These are phyloP conservation scores for Dorcoceras hygrometricum DNA, from an alignment of 257 asterid genomes.

Conservation along the genomic window DNA sequence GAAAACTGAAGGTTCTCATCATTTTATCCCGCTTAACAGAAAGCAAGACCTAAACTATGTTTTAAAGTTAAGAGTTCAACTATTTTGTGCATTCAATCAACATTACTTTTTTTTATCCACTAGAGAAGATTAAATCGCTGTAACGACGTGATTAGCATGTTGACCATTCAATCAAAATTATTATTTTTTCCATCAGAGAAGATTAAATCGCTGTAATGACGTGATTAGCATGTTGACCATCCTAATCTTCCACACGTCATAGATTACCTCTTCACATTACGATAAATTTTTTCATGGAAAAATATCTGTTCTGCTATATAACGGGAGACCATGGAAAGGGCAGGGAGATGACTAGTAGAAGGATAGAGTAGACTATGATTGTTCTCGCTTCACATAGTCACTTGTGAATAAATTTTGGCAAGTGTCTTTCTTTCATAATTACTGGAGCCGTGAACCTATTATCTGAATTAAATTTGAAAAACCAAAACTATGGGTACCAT, in stretches of 20 bases:
- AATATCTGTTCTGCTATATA: not conserved
- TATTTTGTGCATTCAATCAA: not conserved
- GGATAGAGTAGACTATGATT: not conserved
- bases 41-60: not conserved
- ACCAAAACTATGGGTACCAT: slow-evolving; percentile 10
- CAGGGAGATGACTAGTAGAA: slow-evolving; percentile 6
- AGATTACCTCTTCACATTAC: not conserved
- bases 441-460: not conserved
- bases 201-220: not conserved
- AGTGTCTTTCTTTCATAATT: not conserved
- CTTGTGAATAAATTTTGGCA: slow-evolving; percentile 8
- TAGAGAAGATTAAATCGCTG: not conserved
- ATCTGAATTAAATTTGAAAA: slow-evolving; percentile 4
- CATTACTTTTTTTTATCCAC: no score
- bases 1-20: not conserved
- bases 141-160: not conserved
- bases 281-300: not conserved
- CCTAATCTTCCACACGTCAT: not conserved
- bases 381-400: slow-evolving; percentile 10
- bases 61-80: not conserved
- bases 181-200: not conserved
- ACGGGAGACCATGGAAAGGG: slow-evolving; percentile 7
- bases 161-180: not conserved
- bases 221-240: slow-evolving; percentile 6
- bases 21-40: not conserved